phyloP scores from a whole-genome alignment of 2,329 filamentous ascomycete species.

The Claviceps sp. region DNA sequence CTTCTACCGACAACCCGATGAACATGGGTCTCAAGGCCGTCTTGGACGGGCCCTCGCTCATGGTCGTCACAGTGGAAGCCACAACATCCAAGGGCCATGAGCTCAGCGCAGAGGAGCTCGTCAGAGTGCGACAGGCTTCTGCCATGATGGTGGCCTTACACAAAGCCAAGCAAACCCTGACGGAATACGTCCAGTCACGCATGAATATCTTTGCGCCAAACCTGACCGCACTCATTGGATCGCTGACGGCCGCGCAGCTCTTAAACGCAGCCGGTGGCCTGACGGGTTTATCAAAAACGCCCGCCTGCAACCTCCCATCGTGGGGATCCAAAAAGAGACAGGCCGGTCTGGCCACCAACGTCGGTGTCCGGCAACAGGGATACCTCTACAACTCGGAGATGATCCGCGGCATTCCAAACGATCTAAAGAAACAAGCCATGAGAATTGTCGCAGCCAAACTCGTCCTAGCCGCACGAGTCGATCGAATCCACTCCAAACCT shows the following conservation, averaged over 20 bases:
- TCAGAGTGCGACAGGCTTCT: conserved; percentile 63
- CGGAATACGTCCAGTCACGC: conserved; percentile 88
- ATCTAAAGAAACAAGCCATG: conserved; percentile 87
- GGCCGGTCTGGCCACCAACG: conserved; percentile 81
- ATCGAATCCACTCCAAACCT: conserved; percentile 67
- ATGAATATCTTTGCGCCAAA: conserved; percentile 97
- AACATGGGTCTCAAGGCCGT: conserved; percentile 64
- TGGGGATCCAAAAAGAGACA: conserved; percentile 82
- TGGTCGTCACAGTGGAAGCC: conserved; percentile 92
- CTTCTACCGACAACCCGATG: conserved; percentile 65
- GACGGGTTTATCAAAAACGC: conserved; percentile 78
- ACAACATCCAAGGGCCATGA: conserved; percentile 75
- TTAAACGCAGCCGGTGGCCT: conserved; percentile 88
- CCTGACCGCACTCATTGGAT: conserved; percentile 77
- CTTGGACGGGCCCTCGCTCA: conserved; percentile 76
- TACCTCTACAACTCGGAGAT: conserved; percentile 88
- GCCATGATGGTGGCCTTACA: conserved; percentile 82
- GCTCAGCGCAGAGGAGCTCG: conserved; percentile 61
- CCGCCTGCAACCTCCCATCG: conserved; percentile 81
- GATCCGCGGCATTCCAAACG: conserved; percentile 69
- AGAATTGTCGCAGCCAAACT: conserved; percentile 89
- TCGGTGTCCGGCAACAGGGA: conserved; percentile 80
- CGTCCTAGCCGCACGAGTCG: conserved; percentile 82
- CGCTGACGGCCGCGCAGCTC: conserved; percentile 87
- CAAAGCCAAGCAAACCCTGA: conserved; percentile 72